Evolutionary conservation across 2,329 filamentous ascomycete genomes (phyloP).

Genomic region (Fonsecaea multimorphosa): DNA sequence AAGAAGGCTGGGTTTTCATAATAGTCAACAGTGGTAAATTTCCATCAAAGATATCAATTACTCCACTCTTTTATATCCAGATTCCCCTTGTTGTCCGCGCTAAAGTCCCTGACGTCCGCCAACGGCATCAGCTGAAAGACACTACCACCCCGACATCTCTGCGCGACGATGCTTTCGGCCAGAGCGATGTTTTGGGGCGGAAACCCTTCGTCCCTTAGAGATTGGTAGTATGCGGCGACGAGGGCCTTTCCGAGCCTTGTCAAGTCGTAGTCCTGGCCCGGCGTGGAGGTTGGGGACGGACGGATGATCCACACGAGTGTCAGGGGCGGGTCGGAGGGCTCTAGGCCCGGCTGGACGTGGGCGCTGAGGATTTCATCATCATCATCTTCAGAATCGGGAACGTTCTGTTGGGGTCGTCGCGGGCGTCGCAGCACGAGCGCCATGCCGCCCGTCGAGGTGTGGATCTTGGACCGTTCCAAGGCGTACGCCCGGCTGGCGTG

Average conservation of each 20-base stretch:
- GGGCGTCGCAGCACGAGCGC: constrained; percentile 32
- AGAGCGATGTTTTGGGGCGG: constrained; percentile 35
- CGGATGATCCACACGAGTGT: constrained; percentile 37
- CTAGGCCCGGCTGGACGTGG: constrained; percentile 38
- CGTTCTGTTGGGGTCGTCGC: neutral
- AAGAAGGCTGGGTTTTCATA: neutral
- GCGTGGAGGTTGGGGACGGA: constrained; percentile 27
- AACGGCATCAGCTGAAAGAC: constrained; percentile 31
- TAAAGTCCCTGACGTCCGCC: constrained; percentile 30
- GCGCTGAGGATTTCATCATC: constrained; percentile 28
- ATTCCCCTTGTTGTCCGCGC: constrained; percentile 14
- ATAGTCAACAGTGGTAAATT: neutral
- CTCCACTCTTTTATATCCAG: constrained; percentile 7
- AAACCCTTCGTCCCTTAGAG: constrained; percentile 38
- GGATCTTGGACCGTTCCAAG: constrained; percentile 34
- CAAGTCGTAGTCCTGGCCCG: constrained; percentile 25
- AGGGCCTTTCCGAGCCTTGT: constrained; percentile 25
- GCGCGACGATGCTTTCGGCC: constrained; percentile 33
- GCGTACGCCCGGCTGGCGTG: constrained; percentile 26
- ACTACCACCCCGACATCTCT: constrained; percentile 25
- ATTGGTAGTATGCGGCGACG: constrained; percentile 37
- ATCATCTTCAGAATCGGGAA: neutral
- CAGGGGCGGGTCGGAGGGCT: constrained; percentile 32
- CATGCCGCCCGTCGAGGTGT: constrained; percentile 34
- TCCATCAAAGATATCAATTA: neutral